Evolutionary conservation across 371 early-diverging fungal species (phyloP).

Genomic region (Mortierella sp.): DNA sequence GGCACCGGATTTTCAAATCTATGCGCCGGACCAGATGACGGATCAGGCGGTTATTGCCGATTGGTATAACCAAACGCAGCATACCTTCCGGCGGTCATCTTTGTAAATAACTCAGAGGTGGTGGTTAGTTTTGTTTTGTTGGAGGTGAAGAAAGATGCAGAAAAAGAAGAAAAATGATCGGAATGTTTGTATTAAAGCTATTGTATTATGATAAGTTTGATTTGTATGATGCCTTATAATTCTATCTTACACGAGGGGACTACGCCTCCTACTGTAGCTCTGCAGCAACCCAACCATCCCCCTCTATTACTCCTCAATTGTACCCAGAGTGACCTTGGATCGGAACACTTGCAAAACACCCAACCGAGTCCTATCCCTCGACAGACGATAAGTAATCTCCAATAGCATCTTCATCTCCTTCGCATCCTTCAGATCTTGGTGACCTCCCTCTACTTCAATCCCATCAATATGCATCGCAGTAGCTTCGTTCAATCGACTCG

Average conservation of each 20-base stretch:
- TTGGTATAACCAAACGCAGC: constrained; percentile 32
- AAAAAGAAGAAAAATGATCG: no score
- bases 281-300: not conserved
- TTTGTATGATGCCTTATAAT: not conserved
- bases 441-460: not conserved
- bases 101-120: not conserved
- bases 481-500: not conserved
- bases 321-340: not conserved
- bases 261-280: not conserved
- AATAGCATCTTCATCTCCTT: not conserved
- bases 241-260: not conserved
- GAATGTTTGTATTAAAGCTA: no score
- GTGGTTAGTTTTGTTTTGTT: not conserved
- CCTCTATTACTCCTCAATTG: not conserved
- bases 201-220: not conserved
- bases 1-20: constrained; percentile 30
- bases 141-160: no score
- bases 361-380: constrained; percentile 6
- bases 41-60: constrained; percentile 6
- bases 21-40: constrained; percentile 25
- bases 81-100: constrained; percentile 8
- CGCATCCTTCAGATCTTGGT: not conserved
- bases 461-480: not conserved
- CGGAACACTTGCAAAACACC: not conserved
- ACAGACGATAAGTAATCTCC: constrained; percentile 4